These are phyloP conservation scores for Choiromyces venosus DNA, from an alignment of 495 filamentous ascomycete genomes.

Conservation along the genomic window DNA sequence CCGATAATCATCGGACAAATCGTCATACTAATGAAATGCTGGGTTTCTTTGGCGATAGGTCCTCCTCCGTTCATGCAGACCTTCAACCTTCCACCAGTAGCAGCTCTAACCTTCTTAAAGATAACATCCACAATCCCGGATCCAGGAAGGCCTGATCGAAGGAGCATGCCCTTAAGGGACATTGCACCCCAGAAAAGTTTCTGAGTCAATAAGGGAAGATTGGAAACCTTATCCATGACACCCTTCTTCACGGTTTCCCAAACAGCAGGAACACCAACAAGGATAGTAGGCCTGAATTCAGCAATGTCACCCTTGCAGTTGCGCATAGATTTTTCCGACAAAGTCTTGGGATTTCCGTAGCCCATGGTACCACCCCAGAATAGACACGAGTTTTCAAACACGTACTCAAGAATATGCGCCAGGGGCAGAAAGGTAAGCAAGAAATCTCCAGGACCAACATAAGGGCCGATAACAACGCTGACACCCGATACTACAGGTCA, in stretches of 20 bases:
- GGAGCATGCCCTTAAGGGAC: constrained; percentile 72
- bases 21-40: constrained; percentile 80
- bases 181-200: constrained; percentile 92
- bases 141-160: constrained; percentile 71
- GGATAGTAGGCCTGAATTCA: constrained; percentile 83
- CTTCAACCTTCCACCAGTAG: constrained; percentile 74
- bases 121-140: constrained; percentile 67
- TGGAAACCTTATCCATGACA: constrained; percentile 78
- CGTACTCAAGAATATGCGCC: constrained; percentile 94
- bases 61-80: constrained; percentile 84
- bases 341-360: constrained; percentile 88
- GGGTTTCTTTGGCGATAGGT: constrained; percentile 78
- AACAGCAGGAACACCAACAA: constrained; percentile 93
- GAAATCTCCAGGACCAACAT: constrained; percentile 78
- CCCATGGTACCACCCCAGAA: constrained; percentile 97
- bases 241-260: constrained; percentile 99
- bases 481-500: constrained; percentile 69
- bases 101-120: constrained; percentile 88
- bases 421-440: constrained; percentile 88
- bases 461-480: constrained; percentile 73
- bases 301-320: constrained; percentile 95
- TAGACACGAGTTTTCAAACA: constrained; percentile 88
- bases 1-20: constrained; percentile 84
- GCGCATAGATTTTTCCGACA: constrained; percentile 82
- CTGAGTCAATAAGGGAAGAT: constrained; percentile 63